Evolutionary conservation across 805 yeast genomes (phyloP).

Genomic region (Suhomyces sp.): DNA sequence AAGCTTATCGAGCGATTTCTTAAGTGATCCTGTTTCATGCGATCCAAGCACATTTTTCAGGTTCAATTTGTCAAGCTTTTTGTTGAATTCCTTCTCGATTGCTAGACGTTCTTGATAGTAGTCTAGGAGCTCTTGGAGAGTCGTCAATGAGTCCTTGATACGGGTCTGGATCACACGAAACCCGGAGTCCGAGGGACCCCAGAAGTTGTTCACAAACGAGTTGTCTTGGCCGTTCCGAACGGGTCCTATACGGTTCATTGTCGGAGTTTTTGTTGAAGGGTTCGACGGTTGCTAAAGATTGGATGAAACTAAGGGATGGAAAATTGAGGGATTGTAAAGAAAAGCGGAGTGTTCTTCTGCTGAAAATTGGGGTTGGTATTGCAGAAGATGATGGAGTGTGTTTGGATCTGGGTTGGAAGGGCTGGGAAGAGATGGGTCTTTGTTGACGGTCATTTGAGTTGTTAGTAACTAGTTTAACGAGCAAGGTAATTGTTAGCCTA

Average conservation of each 20-base stretch:
- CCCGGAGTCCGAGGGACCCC: constrained; percentile 71
- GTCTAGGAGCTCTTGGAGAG: constrained; percentile 41
- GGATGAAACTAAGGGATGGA: too few relatives aligned
- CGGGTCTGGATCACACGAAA: constrained; percentile 53
- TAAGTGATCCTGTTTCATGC: constrained; percentile 59
- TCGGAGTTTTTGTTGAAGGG: too few relatives aligned
- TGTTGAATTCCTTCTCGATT: constrained; percentile 73
- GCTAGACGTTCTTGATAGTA: constrained; percentile 45
- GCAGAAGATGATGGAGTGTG: too few relatives aligned
- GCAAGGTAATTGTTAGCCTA: too few relatives aligned
- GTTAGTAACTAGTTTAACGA: too few relatives aligned
- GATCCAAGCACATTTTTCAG: constrained; percentile 49
- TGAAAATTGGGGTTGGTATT: too few relatives aligned
- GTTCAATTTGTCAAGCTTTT: constrained; percentile 52
- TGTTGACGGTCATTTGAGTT: too few relatives aligned
- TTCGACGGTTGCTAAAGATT: too few relatives aligned
- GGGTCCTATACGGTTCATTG: constrained; percentile 4
- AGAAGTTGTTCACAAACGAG: constrained; percentile 47
- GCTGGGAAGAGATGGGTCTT: too few relatives aligned
- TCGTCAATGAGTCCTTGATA: constrained; percentile 57
- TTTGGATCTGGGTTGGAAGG: too few relatives aligned
- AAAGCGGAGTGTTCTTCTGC: too few relatives aligned
- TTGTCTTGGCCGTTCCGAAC: constrained; percentile 9
- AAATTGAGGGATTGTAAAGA: too few relatives aligned
- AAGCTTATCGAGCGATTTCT: constrained; percentile 58